Base-by-base conservation (phyloP, 2,329 filamentous ascomycete genomes). In the Apiospora arundinis region DNA sequence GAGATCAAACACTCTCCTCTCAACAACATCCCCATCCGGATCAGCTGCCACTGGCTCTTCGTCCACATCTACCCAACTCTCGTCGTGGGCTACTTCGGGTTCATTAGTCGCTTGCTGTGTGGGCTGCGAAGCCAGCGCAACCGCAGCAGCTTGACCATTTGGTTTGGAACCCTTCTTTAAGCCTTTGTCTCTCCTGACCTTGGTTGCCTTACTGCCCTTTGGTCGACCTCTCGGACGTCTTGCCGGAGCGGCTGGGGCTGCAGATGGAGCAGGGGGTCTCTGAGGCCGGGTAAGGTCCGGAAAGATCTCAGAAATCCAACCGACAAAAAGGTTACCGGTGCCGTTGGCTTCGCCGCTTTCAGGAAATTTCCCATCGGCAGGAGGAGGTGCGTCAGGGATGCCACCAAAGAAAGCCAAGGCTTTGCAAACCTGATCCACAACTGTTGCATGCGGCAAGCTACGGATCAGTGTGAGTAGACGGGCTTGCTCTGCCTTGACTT, bases 241-340 rank as follows among this genome's bases (percentile, higher is more conserved):
- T 46, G 75, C 73, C 56, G 71, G 74, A 23, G 72, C 48, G 63
- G 77, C 66, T 69, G 72, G 73, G 40, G 63, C 69, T 37, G 76
- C 11, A 11, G 52, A 23, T 6, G 45, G n/a, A 71, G 73, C 40
- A 44, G 65, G 65, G 56, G 78, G 78, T 72, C 75, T 80, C 73
- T 77, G 74, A 40, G 76, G 77, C 73, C 75, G 69, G 21, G 79
- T 80, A 71, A 80, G 78, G 46, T 81, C 83, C 23, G 89, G 89
- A 72, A 92, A 92, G 70, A 92, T 90, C 76, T 92, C 90, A 16
- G 88, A 83, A 63, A 91, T 80, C 89, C 90, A 92, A 25, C 88
- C 86, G 42, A 92, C 84, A 72, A 92, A 89, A 14, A 89, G 80
- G 25, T 85, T 84, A 1, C 90, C 90, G 1, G 86, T 81, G 3